phyloP scores from a whole-genome alignment of 371 early-diverging fungal genomes.

The Apophysomyces trapeziformis region DNA sequence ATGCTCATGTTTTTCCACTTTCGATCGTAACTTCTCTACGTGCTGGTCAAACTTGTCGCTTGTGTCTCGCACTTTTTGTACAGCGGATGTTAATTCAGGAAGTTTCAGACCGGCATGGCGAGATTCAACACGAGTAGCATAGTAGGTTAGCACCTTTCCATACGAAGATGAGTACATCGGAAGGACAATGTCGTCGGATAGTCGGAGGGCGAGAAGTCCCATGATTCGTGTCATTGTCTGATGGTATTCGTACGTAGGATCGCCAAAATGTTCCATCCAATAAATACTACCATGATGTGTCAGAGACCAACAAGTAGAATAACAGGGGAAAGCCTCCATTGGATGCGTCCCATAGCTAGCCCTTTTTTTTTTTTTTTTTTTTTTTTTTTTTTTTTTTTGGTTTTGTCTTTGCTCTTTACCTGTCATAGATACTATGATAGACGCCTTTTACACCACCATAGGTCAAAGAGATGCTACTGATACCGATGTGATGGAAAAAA shows the following conservation, averaged over 20 bases:
- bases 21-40: conserved; percentile 7
- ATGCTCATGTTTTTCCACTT: background rate
- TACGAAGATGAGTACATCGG: conserved; percentile 36
- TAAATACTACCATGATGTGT: conserved; percentile 26
- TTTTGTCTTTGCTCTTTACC: conserved; percentile 13
- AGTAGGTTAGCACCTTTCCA: conserved; percentile 30
- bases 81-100: conserved; percentile 16
- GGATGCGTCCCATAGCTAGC: too few relatives aligned
- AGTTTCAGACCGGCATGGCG: conserved; percentile 15
- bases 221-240: conserved; percentile 40
- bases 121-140: conserved; percentile 1
- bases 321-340: too few relatives aligned
- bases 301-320: too few relatives aligned
- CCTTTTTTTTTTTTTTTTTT: background rate
- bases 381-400: background rate
- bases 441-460: conserved; percentile 50
- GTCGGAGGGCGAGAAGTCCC: conserved; percentile 43
- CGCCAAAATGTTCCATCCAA: conserved; percentile 59
- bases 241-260: conserved; percentile 57
- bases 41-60: conserved; percentile 19
- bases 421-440: conserved; percentile 64
- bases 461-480: conserved; percentile 48
- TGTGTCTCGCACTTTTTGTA: conserved; percentile 13
- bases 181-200: conserved; percentile 39
- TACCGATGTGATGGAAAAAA: conserved; percentile 59